Conservation (phyloP, 345 rosid species). For the Heritiera fomes region DNA sequence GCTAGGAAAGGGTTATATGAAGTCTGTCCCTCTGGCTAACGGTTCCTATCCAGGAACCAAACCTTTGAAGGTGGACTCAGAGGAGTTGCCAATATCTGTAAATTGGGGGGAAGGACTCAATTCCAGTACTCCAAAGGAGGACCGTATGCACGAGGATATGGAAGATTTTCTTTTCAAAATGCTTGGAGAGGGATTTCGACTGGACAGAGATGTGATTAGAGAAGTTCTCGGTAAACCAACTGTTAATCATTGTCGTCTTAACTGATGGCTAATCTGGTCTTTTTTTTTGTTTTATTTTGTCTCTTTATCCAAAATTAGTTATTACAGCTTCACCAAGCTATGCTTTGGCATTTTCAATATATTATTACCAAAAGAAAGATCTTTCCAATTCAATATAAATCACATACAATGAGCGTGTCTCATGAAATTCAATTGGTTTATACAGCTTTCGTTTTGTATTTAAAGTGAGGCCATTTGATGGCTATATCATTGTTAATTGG, state of each 20-base stretch:
- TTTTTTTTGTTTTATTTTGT: background rate
- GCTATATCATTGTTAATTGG: background rate
- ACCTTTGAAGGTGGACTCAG: slow-evolving; percentile 50
- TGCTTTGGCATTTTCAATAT: background rate
- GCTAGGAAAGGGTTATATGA: slow-evolving; percentile 48
- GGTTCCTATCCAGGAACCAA: slow-evolving; percentile 33
- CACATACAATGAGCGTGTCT: background rate
- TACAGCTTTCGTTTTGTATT: background rate
- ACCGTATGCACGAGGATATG: slow-evolving; percentile 39
- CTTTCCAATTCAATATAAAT: background rate
- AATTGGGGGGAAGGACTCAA: slow-evolving; percentile 34
- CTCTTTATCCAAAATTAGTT: background rate
- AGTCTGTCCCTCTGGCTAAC: slow-evolving; percentile 34
- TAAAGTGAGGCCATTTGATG: background rate
- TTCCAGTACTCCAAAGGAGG: slow-evolving; percentile 20
- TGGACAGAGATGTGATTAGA: slow-evolving; percentile 36
- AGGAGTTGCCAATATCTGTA: slow-evolving; percentile 36
- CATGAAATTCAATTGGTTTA: background rate
- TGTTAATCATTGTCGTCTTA: slow-evolving; percentile 16
- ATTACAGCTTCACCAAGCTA: background rate
- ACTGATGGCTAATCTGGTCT: background rate
- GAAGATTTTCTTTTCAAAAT: slow-evolving; percentile 51
- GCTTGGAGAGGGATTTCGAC: slow-evolving; percentile 52
- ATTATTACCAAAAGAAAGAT: background rate
- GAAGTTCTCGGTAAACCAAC: slow-evolving; percentile 49